phyloP scores from a whole-genome alignment of 805 yeast genomes.

The Candida silvatica region DNA sequence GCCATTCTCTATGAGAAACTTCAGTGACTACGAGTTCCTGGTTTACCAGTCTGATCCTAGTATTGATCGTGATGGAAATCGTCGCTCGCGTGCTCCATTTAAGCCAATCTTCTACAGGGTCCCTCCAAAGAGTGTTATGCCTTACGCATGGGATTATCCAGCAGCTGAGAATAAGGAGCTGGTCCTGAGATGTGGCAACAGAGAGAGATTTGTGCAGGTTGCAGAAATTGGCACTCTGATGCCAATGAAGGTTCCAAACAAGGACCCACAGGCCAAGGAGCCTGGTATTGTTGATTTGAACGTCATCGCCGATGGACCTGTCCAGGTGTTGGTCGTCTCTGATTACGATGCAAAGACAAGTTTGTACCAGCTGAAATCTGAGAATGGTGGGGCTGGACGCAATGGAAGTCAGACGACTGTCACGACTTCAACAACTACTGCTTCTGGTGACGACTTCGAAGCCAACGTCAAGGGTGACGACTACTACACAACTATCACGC shows the following conservation, averaged over 20 bases:
- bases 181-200: conserved; percentile 59
- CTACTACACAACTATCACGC: conserved; percentile 40
- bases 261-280: background rate
- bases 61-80: conserved; percentile 56
- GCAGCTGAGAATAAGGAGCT: conserved; percentile 81
- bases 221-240: conserved; percentile 89
- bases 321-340: conserved; percentile 78
- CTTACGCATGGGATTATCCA: conserved; percentile 97
- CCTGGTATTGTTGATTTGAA: conserved; percentile 67
- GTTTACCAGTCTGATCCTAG: conserved; percentile 82
- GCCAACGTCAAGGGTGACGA: conserved; percentile 45
- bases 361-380: conserved; percentile 49
- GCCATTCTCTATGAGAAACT: conserved; percentile 92
- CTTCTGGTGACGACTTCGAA: conserved; percentile 40
- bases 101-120: conserved; percentile 74
- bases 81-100: conserved; percentile 45
- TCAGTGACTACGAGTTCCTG: conserved; percentile 77
- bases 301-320: conserved; percentile 94
- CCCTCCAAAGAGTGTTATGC: conserved; percentile 92
- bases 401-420: background rate
- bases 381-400: conserved; percentile 4
- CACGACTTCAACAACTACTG: conserved; percentile 19
- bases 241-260: conserved; percentile 59
- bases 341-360: conserved; percentile 75
- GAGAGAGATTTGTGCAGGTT: conserved; percentile 71